phyloP scores from a whole-genome alignment of 495 filamentous ascomycete genomes.

The Podospora australis region DNA sequence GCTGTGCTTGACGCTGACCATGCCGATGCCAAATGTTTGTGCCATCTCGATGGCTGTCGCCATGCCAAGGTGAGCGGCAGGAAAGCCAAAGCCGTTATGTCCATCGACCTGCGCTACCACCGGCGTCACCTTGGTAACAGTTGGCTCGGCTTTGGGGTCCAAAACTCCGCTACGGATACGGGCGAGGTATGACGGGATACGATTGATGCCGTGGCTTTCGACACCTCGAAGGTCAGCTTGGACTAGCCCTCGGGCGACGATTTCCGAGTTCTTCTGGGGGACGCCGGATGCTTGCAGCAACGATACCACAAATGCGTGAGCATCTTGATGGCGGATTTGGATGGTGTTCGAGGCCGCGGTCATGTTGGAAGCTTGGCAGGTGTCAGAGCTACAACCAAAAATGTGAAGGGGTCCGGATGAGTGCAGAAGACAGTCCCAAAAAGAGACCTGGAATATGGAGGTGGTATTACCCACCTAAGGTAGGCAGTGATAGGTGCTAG shows the following conservation, averaged over 20 bases:
- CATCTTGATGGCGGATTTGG: constrained; percentile 12
- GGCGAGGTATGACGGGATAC: constrained; percentile 66
- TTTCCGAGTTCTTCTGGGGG: constrained; percentile 45
- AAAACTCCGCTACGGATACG: constrained; percentile 62
- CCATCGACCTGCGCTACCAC: constrained; percentile 58
- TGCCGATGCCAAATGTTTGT: constrained; percentile 58
- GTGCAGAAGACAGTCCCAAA: too few species aligned
- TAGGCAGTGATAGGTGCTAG: too few species aligned
- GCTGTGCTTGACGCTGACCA: constrained; percentile 64
- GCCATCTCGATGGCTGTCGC: constrained; percentile 57
- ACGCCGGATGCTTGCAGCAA: constrained; percentile 56
- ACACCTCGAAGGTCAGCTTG: constrained; percentile 70
- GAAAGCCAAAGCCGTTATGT: constrained; percentile 69
- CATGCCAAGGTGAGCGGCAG: constrained; percentile 60
- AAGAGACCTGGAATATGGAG: too few species aligned
- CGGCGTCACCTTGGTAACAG: constrained; percentile 53
- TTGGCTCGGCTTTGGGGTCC: constrained; percentile 50
- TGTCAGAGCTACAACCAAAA: too few species aligned
- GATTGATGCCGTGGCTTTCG: constrained; percentile 72
- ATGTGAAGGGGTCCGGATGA: too few species aligned
- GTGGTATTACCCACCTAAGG: too few species aligned
- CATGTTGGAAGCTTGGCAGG: too few species aligned
- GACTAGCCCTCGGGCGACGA: constrained; percentile 58
- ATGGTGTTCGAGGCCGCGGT: too few species aligned
- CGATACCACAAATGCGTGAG: constrained; percentile 16